phyloP scores from a whole-genome alignment of 345 rosid species.

The Eucalyptus globulus region DNA sequence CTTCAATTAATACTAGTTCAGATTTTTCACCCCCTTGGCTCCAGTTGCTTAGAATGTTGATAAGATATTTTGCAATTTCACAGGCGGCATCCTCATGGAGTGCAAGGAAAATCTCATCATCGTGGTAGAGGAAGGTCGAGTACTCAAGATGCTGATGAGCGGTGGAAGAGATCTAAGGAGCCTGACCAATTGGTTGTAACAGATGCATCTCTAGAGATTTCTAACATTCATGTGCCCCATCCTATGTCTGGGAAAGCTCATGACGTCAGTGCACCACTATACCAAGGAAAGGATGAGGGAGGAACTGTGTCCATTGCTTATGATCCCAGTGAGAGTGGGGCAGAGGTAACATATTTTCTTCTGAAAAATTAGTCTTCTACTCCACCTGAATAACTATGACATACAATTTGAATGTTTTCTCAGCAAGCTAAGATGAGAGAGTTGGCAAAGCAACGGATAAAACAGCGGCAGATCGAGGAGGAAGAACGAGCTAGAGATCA shows the following conservation, averaged over 20 bases:
- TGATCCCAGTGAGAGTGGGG: slow-evolving; percentile 45
- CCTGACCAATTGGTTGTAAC: slow-evolving; percentile 15
- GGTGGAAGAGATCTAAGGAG: slow-evolving; percentile 31
- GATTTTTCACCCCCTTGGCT: not conserved
- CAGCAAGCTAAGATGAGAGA: slow-evolving; percentile 78
- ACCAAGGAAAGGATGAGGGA: slow-evolving; percentile 24
- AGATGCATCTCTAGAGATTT: slow-evolving; percentile 20
- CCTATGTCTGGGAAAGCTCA: slow-evolving; percentile 4
- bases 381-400: not conserved
- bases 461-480: slow-evolving; percentile 71
- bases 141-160: slow-evolving; percentile 43
- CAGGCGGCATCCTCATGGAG: slow-evolving; percentile 65
- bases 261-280: slow-evolving; percentile 15
- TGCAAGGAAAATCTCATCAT: slow-evolving; percentile 41
- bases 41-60: slow-evolving; percentile 6
- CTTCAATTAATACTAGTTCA: not conserved
- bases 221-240: slow-evolving; percentile 19
- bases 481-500: slow-evolving; percentile 85
- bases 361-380: not conserved
- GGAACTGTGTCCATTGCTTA: slow-evolving; percentile 15
- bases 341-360: slow-evolving; percentile 18
- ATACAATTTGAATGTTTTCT: slow-evolving; percentile 4
- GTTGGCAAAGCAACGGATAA: slow-evolving; percentile 57
- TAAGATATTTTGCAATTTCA: slow-evolving; percentile 4
- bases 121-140: slow-evolving; percentile 43